Conservation (phyloP, 192 early-diverging fungal genomes). For the Entrophospora sp. region DNA sequence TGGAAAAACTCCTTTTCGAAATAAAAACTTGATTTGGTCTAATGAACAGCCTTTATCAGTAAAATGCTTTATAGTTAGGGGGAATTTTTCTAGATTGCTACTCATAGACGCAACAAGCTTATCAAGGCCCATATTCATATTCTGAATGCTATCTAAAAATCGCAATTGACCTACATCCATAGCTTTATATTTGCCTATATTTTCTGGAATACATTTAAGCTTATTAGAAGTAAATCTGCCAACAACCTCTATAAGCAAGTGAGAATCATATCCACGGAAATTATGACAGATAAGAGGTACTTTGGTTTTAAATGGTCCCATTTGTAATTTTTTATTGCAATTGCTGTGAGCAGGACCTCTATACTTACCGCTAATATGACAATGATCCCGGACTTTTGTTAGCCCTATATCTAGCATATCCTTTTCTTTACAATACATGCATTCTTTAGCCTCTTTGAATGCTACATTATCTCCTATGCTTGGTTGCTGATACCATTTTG, state of each 20-base stretch:
- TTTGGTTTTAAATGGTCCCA: constrained; percentile 10
- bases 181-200: constrained; percentile 6
- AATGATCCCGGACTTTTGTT: constrained; percentile 10
- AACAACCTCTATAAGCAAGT: constrained; percentile 6
- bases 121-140: constrained; percentile 6
- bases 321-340: constrained; percentile 16
- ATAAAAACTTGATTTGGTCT: constrained; percentile 13
- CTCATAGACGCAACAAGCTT: not conserved
- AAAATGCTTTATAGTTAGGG: not conserved
- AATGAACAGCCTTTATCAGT: constrained; percentile 2
- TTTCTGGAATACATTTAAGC: constrained; percentile 8
- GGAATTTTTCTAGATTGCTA: not conserved
- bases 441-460: not conserved
- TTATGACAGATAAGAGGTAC: constrained; percentile 5
- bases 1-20: not conserved
- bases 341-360: not conserved
- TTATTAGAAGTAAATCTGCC: not conserved
- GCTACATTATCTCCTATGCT: no score
- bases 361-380: constrained; percentile 2
- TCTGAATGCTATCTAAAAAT: constrained; percentile 8
- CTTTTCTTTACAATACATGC: not conserved
- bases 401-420: no score
- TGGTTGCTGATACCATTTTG: no score
- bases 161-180: not conserved
- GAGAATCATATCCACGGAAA: constrained; percentile 1